Conservation (phyloP, 768 basidiomycete genomes). For the Suillus luteus region DNA sequence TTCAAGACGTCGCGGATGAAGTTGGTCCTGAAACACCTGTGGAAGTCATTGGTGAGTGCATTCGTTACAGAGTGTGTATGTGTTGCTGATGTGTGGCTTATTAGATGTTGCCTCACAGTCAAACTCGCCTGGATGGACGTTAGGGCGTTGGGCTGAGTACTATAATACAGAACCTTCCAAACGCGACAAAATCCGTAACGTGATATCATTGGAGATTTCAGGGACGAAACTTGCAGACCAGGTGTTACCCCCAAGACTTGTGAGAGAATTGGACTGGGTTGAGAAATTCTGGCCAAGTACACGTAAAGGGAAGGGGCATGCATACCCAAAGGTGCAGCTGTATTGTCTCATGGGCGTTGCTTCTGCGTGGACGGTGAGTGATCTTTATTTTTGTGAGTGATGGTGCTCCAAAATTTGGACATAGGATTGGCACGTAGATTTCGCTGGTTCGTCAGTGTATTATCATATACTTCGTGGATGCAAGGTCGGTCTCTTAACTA, state of each 20-base stretch:
- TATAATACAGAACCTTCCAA: slow-evolving; percentile 64
- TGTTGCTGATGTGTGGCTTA: slow-evolving; percentile 27
- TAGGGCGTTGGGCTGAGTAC: slow-evolving; percentile 90
- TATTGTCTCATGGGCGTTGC: slow-evolving; percentile 98
- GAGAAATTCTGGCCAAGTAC: slow-evolving; percentile 91
- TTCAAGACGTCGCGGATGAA: slow-evolving; percentile 76
- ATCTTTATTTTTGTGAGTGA: neutral
- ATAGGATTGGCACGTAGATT: slow-evolving; percentile 98
- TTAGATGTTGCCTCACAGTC: slow-evolving; percentile 89
- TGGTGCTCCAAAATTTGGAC: slow-evolving; percentile 5
- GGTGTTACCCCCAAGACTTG: slow-evolving; percentile 81
- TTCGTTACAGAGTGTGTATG: neutral
- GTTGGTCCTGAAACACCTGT: slow-evolving; percentile 79
- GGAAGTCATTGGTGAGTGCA: slow-evolving; percentile 83
- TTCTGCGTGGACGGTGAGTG: slow-evolving; percentile 89
- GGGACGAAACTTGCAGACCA: slow-evolving; percentile 78
- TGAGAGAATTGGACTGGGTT: slow-evolving; percentile 94
- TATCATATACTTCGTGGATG: slow-evolving; percentile 88
- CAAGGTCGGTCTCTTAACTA: slow-evolving; percentile 53
- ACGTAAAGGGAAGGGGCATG: slow-evolving; percentile 68
- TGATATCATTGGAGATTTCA: slow-evolving; percentile 93
- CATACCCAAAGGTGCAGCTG: slow-evolving; percentile 91
- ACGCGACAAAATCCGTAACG: slow-evolving; percentile 89
- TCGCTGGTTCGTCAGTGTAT: slow-evolving; percentile 97
- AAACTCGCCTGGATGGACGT: slow-evolving; percentile 82